Evolutionary conservation across 257 asterid species (phyloP), one percentile per base, ranked within the genome.

Genomic region (Salvia rosmarinus): DNA sequence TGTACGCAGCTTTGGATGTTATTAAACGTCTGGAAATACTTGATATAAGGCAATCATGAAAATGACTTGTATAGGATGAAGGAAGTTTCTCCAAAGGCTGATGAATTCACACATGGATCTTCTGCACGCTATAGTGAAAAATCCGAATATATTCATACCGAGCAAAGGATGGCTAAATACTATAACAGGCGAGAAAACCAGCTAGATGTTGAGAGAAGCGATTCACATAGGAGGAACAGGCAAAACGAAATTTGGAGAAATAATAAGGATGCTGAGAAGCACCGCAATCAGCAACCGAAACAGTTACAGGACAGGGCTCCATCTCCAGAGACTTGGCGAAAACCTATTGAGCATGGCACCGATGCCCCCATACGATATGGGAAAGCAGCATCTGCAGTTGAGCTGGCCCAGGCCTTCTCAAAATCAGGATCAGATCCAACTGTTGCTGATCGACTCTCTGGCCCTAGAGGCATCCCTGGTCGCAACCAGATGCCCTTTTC

Each of bases 241-340:
- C 85, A 85, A 68, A 83, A 39, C 4, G 98, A 90, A 56, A 80
- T 76, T 55, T 75, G 90, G 88, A 86, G 84, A 70, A 89, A 89
- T 64, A 81, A 71, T 69, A 78, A 73, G 43, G 94, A 83, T 23
- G 64, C 43, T 19, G 91, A 88, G 78, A 86, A 85, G 79, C 80
- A 66, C 39, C 86, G 72, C 17, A 87, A 67, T 44, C 92, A 80
- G 66, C 95, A 71, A 47, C 88, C 47, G 43, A 83, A 75, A 62
- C 85, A 72, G 52, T 68, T 56, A 40, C 90, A 80, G 75, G 96
- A 89, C 39, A 85, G 97, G 81, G 85, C 91, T 17, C 89, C 86
- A 28, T 94, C 98, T 35, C 96, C 98, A 2, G 97, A 94, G 76
- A 89, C 92, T 0, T 94, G 98, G 98, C 95, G 96, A 72, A 90